Evolutionary conservation across 352 stramenopile species (phyloP).

Genomic region (Phytophthora tentaculata): DNA sequence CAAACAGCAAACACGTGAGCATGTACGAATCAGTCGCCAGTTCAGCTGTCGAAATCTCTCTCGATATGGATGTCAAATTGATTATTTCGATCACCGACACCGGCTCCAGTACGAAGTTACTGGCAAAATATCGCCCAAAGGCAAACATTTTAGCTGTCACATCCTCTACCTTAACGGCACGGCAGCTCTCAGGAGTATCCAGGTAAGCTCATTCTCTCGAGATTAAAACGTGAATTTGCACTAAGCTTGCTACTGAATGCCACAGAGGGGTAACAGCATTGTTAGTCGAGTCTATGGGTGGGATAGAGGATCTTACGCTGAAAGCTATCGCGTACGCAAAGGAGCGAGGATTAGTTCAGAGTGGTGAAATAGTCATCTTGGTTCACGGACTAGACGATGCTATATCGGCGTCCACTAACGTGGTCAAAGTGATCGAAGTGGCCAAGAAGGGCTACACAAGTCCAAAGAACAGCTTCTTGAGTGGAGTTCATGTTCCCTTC

Average conservation of each 20-base stretch:
- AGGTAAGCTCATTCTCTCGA: conserved; percentile 45
- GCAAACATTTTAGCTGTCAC: conserved; percentile 92
- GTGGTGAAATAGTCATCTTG: conserved; percentile 89
- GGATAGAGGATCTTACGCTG: conserved; percentile 87
- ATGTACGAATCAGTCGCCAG: conserved; percentile 95
- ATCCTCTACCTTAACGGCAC: conserved; percentile 65
- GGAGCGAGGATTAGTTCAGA: conserved; percentile 78
- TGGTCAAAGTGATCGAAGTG: conserved; percentile 90
- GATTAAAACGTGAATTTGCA: too few relatives aligned
- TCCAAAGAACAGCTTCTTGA: conserved; percentile 71
- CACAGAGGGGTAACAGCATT: conserved; percentile 70
- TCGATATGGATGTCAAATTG: conserved; percentile 95
- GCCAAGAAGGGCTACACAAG: conserved; percentile 70
- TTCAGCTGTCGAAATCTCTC: conserved; percentile 97
- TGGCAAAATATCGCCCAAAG: conserved; percentile 96
- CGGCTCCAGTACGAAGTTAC: conserved; percentile 93
- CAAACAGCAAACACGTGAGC: conserved; percentile 58
- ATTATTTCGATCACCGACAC: conserved; percentile 98
- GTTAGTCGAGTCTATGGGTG: conserved; percentile 78
- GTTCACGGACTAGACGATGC: conserved; percentile 90
- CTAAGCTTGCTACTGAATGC: conserved; percentile 5
- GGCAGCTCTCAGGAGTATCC: conserved; percentile 80
- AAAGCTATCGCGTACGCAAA: conserved; percentile 87
- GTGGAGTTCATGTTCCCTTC: conserved; percentile 47
- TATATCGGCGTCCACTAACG: conserved; percentile 84